A percentile compares a stretch with the other conserved stretches of the same genome.
phyloP scores from a whole-genome alignment of 331 rosid genomes.

The Phaseolus coccineus region DNA sequence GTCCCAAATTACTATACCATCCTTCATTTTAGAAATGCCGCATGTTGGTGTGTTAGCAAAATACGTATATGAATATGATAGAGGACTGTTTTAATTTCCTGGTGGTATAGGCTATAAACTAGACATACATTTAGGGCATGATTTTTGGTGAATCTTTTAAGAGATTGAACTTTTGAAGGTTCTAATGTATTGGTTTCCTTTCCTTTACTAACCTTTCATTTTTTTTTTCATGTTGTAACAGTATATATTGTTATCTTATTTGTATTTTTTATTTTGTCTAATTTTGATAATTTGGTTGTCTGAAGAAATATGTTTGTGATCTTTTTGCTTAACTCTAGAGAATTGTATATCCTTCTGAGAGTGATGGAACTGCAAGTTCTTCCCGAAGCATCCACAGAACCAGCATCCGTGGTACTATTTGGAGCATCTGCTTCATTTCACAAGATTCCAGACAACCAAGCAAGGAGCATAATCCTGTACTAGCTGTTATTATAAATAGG shows the following conservation, averaged over 20 bases:
- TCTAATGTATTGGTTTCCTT: constrained; percentile 36
- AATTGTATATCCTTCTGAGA: constrained; percentile 74
- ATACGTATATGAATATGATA: neutral
- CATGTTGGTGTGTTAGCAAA: constrained; percentile 21
- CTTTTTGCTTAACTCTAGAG: constrained; percentile 59
- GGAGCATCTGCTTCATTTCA: constrained; percentile 96
- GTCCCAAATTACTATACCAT: constrained; percentile 50
- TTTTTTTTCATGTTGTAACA: constrained; percentile 21
- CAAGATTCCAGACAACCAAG: constrained; percentile 60
- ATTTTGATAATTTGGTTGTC: constrained; percentile 37
- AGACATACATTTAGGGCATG: constrained; percentile 5
- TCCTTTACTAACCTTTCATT: constrained; percentile 19
- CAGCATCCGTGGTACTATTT: constrained; percentile 73
- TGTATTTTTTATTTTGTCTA: constrained; percentile 18
- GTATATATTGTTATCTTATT: constrained; percentile 18
- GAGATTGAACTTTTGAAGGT: constrained; percentile 30
- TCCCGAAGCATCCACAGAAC: constrained; percentile 60
- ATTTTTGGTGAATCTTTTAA: constrained; percentile 17
- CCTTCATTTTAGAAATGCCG: constrained; percentile 38
- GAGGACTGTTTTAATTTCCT: neutral
- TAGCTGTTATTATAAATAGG: constrained; percentile 89
- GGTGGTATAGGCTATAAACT: constrained; percentile 33
- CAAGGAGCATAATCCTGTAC: constrained; percentile 77
- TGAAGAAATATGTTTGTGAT: constrained; percentile 44
- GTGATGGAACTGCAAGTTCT: constrained; percentile 58